Evolutionary conservation across 768 basidiomycete species (phyloP).

Genomic region (Inosperma sp.): DNA sequence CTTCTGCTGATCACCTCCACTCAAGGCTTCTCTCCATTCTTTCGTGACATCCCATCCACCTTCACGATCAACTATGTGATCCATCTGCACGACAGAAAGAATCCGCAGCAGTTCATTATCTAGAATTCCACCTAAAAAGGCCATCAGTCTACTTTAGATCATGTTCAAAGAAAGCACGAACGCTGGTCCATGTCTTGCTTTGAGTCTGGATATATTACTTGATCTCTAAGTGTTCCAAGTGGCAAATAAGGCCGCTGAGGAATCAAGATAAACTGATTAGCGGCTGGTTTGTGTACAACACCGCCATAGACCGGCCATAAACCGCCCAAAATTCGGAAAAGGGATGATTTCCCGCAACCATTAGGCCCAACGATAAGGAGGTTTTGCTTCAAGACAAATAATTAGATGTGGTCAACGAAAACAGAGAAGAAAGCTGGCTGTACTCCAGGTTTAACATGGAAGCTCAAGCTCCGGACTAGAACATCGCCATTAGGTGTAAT

Average conservation of each 20-base stretch:
- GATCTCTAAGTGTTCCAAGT: conserved; percentile 89
- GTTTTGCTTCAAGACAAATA: conserved; percentile 63
- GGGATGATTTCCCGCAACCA: conserved; percentile 85
- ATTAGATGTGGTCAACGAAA: conserved; percentile 2
- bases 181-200: conserved; percentile 73
- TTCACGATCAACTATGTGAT: conserved; percentile 81
- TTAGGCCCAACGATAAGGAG: conserved; percentile 93
- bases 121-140: conserved; percentile 53
- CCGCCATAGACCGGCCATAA: conserved; percentile 90
- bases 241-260: conserved; percentile 96
- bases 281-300: conserved; percentile 82
- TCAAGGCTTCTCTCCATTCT: conserved; percentile 92
- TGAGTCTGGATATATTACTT: conserved; percentile 93
- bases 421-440: background rate
- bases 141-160: background rate
- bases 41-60: conserved; percentile 91
- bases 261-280: conserved; percentile 87
- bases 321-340: conserved; percentile 95
- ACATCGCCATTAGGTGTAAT: conserved; percentile 96
- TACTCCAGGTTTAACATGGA: conserved; percentile 85
- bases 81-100: conserved; percentile 79
- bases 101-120: conserved; percentile 72
- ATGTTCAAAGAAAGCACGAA: conserved; percentile 34
- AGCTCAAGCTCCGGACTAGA: conserved; percentile 77
- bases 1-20: conserved; percentile 95